Base-by-base conservation (phyloP, 495 filamentous ascomycete genomes). In the Penicillium nucicola region DNA sequence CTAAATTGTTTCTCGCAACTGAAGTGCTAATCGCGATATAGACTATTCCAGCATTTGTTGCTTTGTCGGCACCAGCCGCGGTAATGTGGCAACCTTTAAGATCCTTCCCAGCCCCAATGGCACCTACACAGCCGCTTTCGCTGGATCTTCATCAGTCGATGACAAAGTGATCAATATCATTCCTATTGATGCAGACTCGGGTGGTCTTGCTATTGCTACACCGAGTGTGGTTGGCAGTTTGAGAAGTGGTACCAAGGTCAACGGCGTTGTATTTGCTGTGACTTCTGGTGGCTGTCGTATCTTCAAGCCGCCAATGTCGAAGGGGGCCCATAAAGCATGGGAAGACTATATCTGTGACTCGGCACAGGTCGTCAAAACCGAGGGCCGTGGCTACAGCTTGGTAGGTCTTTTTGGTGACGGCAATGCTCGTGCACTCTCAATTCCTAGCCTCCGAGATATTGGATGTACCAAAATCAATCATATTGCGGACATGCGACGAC, bases 41-140 rank as follows among this genome's bases (percentile, higher is more conserved):
- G 86, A 88, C 53, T 98, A 95, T 60, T 96, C 92, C 6, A 95
- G 89, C 56, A 95, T 98, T 46, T 83, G 86, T 39, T 86, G 92
- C 56, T 96, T 97, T 59, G 86, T 93, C 4, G 93, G 95, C 9
- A 97, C 92, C 0, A 91, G 86, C 57, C 58, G 83, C 31, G 93
- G 93, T 17, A 85, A 85, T 49, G 70, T 97, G 23, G 83, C 83
- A 15, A 97, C 93, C 0, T 92, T 97, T 71, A 96, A 93, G 69
- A 74, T 98, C 14, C 71, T 97, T 7, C 93, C 93, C 2, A 74
- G 82, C 7, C 67, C 76, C 2, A 76, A 77, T 56, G 84, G 88
- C 5, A 71, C 78, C 13, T 97, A 95, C 65, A 76, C 77, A n/a
- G 91, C 84, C 23, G 75, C 84, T 25, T 79, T 86, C 55, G 86